Percentiles rank a stretch among this genome's conserved stretches.
Evolutionary conservation across 2,329 filamentous ascomycete species (phyloP).

Genomic region (Rosellinia necatrix): DNA sequence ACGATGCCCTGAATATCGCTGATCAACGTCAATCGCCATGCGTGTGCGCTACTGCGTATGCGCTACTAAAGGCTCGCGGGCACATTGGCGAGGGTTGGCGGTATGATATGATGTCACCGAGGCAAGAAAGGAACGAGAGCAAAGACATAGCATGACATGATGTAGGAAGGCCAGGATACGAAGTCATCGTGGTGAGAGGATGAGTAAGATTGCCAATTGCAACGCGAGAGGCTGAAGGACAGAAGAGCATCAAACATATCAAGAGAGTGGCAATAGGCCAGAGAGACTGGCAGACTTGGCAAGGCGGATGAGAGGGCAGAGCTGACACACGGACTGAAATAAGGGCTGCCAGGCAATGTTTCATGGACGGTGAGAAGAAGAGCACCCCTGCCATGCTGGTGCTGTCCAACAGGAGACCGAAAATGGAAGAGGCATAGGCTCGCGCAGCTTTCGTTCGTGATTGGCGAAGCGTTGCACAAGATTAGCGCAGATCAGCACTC

Average conservation of each 20-base stretch:
- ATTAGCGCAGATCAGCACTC: conserved; percentile 27
- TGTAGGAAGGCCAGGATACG: background rate
- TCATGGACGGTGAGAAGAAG: conserved; percentile 19
- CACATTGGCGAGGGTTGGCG: background rate
- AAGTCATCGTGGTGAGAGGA: conserved; percentile 4
- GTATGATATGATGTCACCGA: conserved; percentile 27
- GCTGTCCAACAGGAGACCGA: no score
- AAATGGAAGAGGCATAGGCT: conserved; percentile 13
- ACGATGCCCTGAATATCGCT: background rate
- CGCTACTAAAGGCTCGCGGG: conserved; percentile 3
- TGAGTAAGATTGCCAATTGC: background rate
- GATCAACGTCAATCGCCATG: background rate
- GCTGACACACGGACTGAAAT: conserved; percentile 21
- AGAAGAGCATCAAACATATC: background rate
- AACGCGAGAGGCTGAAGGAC: conserved; percentile 10
- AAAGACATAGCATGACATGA: background rate
- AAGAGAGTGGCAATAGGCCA: background rate
- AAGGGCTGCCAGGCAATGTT: conserved; percentile 14
- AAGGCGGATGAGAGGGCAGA: conserved; percentile 1
- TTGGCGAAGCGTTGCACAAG: conserved; percentile 26
- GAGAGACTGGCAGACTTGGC: background rate
- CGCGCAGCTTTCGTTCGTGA: conserved; percentile 19
- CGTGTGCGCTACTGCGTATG: no score
- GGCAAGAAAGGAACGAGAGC: conserved; percentile 1
- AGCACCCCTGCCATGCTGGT: no score